These are phyloP conservation scores for Mycena latifolia DNA, from an alignment of 768 basidiomycete genomes.

Conservation along the genomic window DNA sequence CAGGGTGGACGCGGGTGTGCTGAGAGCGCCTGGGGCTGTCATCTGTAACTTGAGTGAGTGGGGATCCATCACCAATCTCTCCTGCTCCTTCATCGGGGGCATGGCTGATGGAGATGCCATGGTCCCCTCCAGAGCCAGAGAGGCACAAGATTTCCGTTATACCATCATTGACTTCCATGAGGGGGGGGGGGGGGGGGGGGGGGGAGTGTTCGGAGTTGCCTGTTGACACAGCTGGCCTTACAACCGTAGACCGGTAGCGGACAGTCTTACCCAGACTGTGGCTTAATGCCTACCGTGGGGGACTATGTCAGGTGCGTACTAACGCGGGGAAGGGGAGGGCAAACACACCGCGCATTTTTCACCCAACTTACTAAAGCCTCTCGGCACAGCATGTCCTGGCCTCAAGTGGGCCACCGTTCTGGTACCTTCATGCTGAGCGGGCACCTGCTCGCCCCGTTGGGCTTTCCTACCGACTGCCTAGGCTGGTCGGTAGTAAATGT, in stretches of 20 bases:
- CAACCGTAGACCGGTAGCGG: conserved; percentile 11
- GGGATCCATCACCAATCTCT: not conserved
- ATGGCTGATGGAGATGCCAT: not conserved
- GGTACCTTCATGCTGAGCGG: not conserved
- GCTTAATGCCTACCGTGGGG: conserved; percentile 8
- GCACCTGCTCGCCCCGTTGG: not conserved
- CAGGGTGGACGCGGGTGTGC: not conserved
- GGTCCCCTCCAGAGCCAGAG: conserved; percentile 1
- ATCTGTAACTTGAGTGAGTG: not conserved
- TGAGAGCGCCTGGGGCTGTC: not conserved
- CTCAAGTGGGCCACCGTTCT: conserved; percentile 26
- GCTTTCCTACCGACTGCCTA: not conserved
- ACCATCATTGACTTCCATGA: not conserved
- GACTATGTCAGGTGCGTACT: conserved; percentile 14
- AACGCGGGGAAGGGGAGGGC: not conserved
- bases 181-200: not conserved
- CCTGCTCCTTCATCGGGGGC: not conserved
- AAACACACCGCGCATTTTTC: not conserved
- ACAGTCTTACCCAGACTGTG: conserved; percentile 17
- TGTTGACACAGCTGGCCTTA: not conserved
- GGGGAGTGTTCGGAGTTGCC: not conserved
- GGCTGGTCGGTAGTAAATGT: not conserved
- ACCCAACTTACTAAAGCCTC: conserved; percentile 26
- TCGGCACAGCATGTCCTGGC: conserved; percentile 26
- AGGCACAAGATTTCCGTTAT: not conserved